Evolutionary conservation across 495 filamentous ascomycete genomes (phyloP).

Genomic region (Neurospora hispaniola): DNA sequence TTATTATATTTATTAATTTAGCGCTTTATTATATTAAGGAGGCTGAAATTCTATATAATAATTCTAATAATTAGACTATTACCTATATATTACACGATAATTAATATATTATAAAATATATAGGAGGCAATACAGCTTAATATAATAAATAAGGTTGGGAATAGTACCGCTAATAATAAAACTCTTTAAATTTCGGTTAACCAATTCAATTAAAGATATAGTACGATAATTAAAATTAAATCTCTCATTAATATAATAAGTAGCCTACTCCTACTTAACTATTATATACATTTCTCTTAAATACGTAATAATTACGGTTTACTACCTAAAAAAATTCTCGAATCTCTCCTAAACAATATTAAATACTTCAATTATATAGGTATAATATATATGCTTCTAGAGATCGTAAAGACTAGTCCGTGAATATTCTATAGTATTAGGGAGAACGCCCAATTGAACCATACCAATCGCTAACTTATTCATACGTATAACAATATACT

Average conservation of each 20-base stretch:
- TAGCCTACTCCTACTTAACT: neutral
- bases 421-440: neutral
- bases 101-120: too few relatives aligned
- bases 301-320: neutral
- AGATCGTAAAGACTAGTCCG: neutral
- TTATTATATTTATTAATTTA: too few relatives aligned
- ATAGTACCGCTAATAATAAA: neutral
- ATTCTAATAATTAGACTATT: too few relatives aligned
- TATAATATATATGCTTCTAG: neutral
- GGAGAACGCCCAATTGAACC: neutral
- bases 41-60: too few relatives aligned
- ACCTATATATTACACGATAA: too few relatives aligned
- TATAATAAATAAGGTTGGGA: too few relatives aligned
- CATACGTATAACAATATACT: too few relatives aligned
- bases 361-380: neutral
- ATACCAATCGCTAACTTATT: neutral
- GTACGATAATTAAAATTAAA: neutral
- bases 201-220: neutral
- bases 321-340: neutral
- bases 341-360: neutral
- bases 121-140: neutral
- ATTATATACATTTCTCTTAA: neutral
- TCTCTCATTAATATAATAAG: neutral
- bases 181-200: neutral
- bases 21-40: too few relatives aligned